Base-by-base conservation (phyloP, 2,329 filamentous ascomycete species). In the Talaromyces sp. region DNA sequence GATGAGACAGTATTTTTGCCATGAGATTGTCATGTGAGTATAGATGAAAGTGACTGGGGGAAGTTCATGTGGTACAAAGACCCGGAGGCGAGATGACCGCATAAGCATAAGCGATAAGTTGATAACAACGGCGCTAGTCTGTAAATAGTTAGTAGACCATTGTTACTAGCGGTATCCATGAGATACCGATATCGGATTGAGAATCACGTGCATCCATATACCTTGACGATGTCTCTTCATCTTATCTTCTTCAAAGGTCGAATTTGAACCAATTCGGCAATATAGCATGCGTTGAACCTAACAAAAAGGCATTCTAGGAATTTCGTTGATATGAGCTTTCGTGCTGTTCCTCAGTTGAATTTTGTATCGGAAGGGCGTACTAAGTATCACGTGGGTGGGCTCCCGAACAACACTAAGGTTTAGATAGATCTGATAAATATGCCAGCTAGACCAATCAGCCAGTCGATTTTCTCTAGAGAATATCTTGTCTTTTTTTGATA, bases 71-170 rank as follows among this genome's bases (percentile, higher is more conserved):
- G 47, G 47, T 31, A 16, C 8, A n/a, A 27, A 31, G 47, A 9
- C 47, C 27, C 24, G 50, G 31, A 33, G 35, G 50, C 31, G 33
- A 56, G 33, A 63, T 63, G 61, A 63, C 49, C 50, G 61, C 61
- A 63, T 62, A 24, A 31, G 60, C 60, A 63, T 7, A 56, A 56
- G 22, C 60, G 60, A 62, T 62, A 61, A 52, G 58, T 60, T n/a
- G 59, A 61, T 61, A 61, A 24, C 59, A 47, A n/a, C 13, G 31
- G 8, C 60, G 35, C 60, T 62, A 52, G 47, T 33, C 47, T 39
- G 4, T 1, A 24, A 35, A 7, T 11, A 7, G 33, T 9, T 56
- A 60, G 45, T 19, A 2, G 0, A 4, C 1, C 39, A 50, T 3
- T 31, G 24, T 39, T 52, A 50, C 59, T 37, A 37, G 58, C 43